Evolutionary conservation across 2,329 filamentous ascomycete species (phyloP), one percentile per base, ranked within the genome.

Genomic region (Colletotrichum echinochloae): DNA sequence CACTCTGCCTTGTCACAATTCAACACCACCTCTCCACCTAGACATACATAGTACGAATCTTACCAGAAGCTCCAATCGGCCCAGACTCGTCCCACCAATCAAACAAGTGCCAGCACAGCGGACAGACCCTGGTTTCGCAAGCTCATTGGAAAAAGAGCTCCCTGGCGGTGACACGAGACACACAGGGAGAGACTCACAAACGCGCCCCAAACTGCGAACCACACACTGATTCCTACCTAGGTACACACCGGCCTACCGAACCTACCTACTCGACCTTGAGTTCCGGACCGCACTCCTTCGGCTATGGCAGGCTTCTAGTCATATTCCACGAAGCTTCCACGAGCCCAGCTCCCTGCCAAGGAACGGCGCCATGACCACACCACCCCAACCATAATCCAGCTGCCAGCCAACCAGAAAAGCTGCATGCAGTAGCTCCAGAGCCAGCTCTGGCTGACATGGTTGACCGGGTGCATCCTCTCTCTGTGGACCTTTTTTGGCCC

Each of bases 401-500:
- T n/a, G n/a, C n/a, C n/a, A n/a, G n/a, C n/a, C n/a, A n/a, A n/a
- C n/a, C n/a, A n/a, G n/a, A n/a, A n/a, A n/a, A n/a, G 35, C 35
- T 37, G 35, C 35, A 37, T 37, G 35, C 35, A 37, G 35, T 55
- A 55, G 55, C 66, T 70, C 59, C 62, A 48, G 44, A 26, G 62
- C 48, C 60, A 37, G 41, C 65, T 52, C 20, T 28, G 35, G 26
- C 49, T 30, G 49, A 59, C 55, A 60, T 54, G 66, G 61, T 65
- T 60, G 55, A 35, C 63, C 63, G 49, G 63, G 67, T 70, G 67
- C 63, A 66, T 65, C 67, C 57, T 67, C 57, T 44, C 67, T 51
- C 48, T 61, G 66, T 66, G 62, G 62, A 37, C 55, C 56, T 56
- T 51, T 30, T 49, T 44, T 35, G 20, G 3, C 28, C 46, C 44